Evolutionary conservation across 1,139 yeast genomes (phyloP).

Genomic region (Geotrichum aggregatum): DNA sequence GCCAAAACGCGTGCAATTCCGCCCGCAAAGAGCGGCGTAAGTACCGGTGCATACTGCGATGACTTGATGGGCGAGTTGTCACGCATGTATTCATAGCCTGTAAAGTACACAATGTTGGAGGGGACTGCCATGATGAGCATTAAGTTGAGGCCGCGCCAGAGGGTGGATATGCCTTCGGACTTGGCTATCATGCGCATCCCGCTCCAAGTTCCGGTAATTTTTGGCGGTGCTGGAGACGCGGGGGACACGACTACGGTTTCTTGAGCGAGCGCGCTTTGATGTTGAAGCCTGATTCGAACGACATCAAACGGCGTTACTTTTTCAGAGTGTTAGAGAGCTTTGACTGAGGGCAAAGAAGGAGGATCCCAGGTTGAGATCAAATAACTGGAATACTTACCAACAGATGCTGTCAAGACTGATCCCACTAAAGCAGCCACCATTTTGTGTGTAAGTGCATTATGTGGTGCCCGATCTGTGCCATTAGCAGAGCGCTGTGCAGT

Average conservation of each 20-base stretch:
- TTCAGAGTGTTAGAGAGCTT: neutral
- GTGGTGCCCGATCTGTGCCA: neutral
- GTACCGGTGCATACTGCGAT: no score
- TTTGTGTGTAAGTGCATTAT: constrained; percentile 44
- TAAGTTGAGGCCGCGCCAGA: constrained; percentile 86
- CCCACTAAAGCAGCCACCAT: constrained; percentile 92
- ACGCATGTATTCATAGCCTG: constrained; percentile 83
- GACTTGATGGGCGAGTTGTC: constrained; percentile 61
- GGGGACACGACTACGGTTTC: constrained; percentile 16
- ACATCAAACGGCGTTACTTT: constrained; percentile 89
- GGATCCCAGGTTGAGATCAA: no score
- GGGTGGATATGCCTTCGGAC: constrained; percentile 68
- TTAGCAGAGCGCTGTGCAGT: neutral
- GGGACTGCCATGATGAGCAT: constrained; percentile 91
- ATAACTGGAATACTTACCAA: constrained; percentile 25
- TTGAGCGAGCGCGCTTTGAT: constrained; percentile 50
- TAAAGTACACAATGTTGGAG: constrained; percentile 85
- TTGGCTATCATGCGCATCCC: constrained; percentile 63
- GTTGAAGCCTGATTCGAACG: constrained; percentile 83
- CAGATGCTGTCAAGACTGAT: constrained; percentile 72
- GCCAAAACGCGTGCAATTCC: constrained; percentile 76
- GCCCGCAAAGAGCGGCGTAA: constrained; percentile 83
- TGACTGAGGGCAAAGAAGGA: no score
- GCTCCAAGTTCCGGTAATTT: constrained; percentile 57
- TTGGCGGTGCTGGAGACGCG: neutral